Evolutionary conservation across 495 filamentous ascomycete genomes (phyloP).

Genomic region (Sphaerosporella brunnea): DNA sequence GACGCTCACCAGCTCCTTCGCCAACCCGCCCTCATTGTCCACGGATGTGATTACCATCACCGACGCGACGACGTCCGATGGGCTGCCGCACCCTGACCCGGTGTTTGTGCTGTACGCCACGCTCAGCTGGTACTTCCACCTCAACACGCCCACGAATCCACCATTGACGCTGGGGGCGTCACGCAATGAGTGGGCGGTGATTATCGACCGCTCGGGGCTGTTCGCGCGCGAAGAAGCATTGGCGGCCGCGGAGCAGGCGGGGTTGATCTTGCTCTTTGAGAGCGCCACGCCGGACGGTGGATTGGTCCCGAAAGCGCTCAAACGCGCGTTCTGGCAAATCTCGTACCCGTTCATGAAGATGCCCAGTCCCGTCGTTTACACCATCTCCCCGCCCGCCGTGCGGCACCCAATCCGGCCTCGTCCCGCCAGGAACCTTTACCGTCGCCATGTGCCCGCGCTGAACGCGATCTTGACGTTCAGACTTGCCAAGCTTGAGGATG

Average conservation of each 20-base stretch:
- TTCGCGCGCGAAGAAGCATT: conserved; percentile 12
- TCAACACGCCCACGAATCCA: conserved; percentile 29
- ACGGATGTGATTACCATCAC: conserved; percentile 5
- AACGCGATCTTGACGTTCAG: conserved; percentile 79
- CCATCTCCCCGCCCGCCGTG: conserved; percentile 48
- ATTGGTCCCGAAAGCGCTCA: conserved; percentile 7
- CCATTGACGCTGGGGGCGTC: conserved; percentile 40
- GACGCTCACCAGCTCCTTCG: neutral
- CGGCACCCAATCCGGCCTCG: conserved; percentile 81
- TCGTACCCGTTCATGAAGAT: conserved; percentile 56
- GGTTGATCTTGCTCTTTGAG: conserved; percentile 13
- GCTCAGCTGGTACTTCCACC: conserved; percentile 94
- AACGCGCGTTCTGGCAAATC: conserved; percentile 75
- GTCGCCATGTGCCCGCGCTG: conserved; percentile 64
- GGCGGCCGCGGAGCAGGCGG: conserved; percentile 12
- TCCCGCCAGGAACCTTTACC: conserved; percentile 80
- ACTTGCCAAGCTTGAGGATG: conserved; percentile 39
- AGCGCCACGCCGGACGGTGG: conserved; percentile 1
- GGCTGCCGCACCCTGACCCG: conserved; percentile 1
- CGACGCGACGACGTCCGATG: neutral
- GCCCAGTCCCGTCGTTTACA: conserved; percentile 34
- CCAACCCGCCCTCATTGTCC: neutral
- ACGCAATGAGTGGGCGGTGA: conserved; percentile 71
- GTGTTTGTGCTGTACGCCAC: conserved; percentile 95
- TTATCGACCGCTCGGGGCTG: conserved; percentile 37